Evolutionary conservation across 257 asterid genomes (phyloP), one percentile per base, ranked within the genome.

Genomic region (Misopates orontium): DNA sequence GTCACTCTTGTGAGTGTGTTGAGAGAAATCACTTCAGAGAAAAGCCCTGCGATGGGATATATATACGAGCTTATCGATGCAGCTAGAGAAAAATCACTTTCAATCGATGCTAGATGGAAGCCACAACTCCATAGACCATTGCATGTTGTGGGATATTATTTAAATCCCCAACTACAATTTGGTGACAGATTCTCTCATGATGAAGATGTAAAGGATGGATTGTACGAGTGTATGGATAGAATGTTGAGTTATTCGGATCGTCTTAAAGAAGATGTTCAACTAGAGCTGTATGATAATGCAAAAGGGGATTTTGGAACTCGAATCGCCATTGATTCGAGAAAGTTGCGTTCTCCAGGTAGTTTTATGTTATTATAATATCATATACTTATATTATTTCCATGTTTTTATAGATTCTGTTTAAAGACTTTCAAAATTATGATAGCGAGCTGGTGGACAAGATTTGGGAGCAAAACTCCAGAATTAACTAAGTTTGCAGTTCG

Each of bases 401-500:
- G 1, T 4, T 13, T 13, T 13, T 49, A 5, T 6, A 14, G 13
- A 1, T 49, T 14, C 4, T 13, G 13, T 49, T 16, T 49, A 3
- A n/a, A 13, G 55, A n/a, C n/a, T n/a, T n/a, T n/a, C 13, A 13
- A 4, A 49, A 11, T 8, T 49, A 11, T 49, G 13, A 19, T 19
- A 49, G 55, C 55, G 13, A 19, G n/a, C 19, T n/a, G 55, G 55
- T 49, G 55, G 55, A n/a, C n/a, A n/a, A n/a, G n/a, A n/a, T n/a
- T n/a, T n/a, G n/a, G n/a, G n/a, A n/a, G n/a, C n/a, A n/a, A 44
- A n/a, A n/a, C n/a, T n/a, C n/a, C n/a, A n/a, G n/a, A n/a, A n/a
- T n/a, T n/a, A n/a, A n/a, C n/a, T n/a, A n/a, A n/a, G n/a, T n/a
- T n/a, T n/a, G n/a, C n/a, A n/a, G n/a, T n/a, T n/a, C n/a, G n/a